Percentiles rank a stretch among this genome's conserved stretches.
Conservation (phyloP, 129 eudicot genomes). For the Tagetes patula region DNA sequence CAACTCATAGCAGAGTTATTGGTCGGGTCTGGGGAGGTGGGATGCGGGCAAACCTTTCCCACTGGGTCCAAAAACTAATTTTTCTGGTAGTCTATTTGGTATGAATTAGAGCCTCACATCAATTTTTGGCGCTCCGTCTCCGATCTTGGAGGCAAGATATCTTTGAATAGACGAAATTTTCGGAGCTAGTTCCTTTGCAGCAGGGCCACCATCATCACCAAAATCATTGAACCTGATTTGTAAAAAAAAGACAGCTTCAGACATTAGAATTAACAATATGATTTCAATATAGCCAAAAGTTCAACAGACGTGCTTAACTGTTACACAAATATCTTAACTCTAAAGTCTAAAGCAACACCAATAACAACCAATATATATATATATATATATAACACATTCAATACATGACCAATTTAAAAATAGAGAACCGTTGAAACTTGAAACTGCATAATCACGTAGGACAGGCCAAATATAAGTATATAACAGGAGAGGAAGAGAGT, state of each 20-base stretch:
- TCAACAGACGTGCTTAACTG: neutral
- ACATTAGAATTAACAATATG: neutral
- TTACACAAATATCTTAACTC: neutral
- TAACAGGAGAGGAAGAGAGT: neutral
- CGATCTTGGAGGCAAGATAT: slow-evolving; percentile 43
- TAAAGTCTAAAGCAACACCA: neutral
- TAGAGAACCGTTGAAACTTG: neutral
- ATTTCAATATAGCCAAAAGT: neutral
- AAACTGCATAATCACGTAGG: neutral
- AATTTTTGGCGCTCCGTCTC: slow-evolving; percentile 40
- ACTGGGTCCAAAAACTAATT: too few species aligned
- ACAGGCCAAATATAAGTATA: neutral
- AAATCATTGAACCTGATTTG: slow-evolving; percentile 76
- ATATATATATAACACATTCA: neutral
- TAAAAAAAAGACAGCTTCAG: neutral
- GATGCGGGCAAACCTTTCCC: too few species aligned
- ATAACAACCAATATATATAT: neutral
- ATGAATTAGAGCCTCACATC: slow-evolving; percentile 46
- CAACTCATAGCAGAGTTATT: too few species aligned
- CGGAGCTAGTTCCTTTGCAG: slow-evolving; percentile 69
- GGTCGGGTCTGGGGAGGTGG: too few species aligned
- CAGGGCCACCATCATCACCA: slow-evolving; percentile 84
- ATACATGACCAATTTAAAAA: neutral
- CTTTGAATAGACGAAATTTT: slow-evolving; percentile 49
- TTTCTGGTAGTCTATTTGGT: neutral